A percentile compares a stretch with the other conserved stretches of the same genome.
phyloP scores from a whole-genome alignment of 495 filamentous ascomycete species.

The Penicillium lividum region DNA sequence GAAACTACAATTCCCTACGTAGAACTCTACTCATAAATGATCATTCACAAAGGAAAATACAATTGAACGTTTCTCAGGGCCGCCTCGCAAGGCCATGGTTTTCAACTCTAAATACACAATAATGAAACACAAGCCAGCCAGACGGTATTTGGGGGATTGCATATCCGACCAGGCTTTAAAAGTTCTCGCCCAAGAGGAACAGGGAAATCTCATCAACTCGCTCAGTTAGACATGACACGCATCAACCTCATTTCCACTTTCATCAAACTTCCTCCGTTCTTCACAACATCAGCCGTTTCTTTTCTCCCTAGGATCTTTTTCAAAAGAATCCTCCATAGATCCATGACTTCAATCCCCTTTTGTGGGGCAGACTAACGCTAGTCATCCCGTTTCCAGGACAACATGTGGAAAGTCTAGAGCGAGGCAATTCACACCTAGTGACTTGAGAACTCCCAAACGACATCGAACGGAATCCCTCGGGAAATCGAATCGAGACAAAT shows the following conservation, averaged over 20 bases:
- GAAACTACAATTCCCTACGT: background rate
- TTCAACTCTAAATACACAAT: constrained; percentile 54
- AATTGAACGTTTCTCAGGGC: constrained; percentile 34
- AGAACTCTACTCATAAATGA: background rate
- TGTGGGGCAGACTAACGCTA: background rate
- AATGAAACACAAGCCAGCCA: constrained; percentile 47
- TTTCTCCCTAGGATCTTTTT: background rate
- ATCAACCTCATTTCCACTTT: background rate
- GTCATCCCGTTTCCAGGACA: constrained; percentile 6
- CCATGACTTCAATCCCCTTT: constrained; percentile 3
- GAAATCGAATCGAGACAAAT: constrained; percentile 8
- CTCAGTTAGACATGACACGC: constrained; percentile 24
- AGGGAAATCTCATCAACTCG: constrained; percentile 29
- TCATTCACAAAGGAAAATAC: constrained; percentile 40
- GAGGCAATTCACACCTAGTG: background rate
- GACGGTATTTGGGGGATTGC: constrained; percentile 16
- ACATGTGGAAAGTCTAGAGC: constrained; percentile 1
- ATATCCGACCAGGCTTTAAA: constrained; percentile 34
- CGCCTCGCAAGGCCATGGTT: constrained; percentile 29
- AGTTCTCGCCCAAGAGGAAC: constrained; percentile 6
- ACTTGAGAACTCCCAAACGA: constrained; percentile 8
- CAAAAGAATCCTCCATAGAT: background rate
- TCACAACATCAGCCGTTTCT: background rate
- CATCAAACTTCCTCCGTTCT: background rate
- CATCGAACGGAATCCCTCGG: constrained; percentile 7